A percentile compares a stretch with the other conserved stretches of the same genome.
Conservation (phyloP, 192 early-diverging fungal species). For the Backusella mclennaniae region DNA sequence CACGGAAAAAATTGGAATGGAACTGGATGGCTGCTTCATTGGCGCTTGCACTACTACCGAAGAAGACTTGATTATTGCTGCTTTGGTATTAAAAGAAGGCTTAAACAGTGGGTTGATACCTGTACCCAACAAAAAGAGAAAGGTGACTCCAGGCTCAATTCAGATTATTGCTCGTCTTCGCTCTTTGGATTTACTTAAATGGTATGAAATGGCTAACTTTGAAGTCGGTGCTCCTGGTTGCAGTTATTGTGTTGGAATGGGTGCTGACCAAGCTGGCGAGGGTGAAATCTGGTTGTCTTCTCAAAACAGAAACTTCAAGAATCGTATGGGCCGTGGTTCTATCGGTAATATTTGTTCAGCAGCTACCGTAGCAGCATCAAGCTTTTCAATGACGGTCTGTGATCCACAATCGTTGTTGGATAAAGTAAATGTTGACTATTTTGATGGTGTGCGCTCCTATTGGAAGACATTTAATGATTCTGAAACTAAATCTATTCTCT, state of each 20-base stretch:
- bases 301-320: conserved; percentile 85
- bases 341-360: conserved; percentile 79
- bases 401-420: background rate
- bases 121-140: conserved; percentile 59
- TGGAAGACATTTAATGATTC: background rate
- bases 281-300: conserved; percentile 82
- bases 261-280: conserved; percentile 72
- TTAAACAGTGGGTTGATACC: conserved; percentile 68
- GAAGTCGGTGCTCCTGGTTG: conserved; percentile 74
- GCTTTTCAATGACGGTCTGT: conserved; percentile 39
- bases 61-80: conserved; percentile 78
- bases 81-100: conserved; percentile 71
- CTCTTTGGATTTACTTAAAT: conserved; percentile 68
- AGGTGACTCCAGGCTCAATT: conserved; percentile 75
- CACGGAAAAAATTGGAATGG: conserved; percentile 53
- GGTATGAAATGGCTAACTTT: conserved; percentile 77
- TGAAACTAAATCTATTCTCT: background rate
- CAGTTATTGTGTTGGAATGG: conserved; percentile 80
- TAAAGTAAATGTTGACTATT: background rate
- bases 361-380: conserved; percentile 76
- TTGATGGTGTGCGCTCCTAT: background rate
- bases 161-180: conserved; percentile 78
- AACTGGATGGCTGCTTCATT: conserved; percentile 79
- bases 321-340: conserved; percentile 80
- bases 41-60: conserved; percentile 83